These are phyloP conservation scores for Salix koriyanagi DNA, from an alignment of 345 rosid genomes.

Conservation along the genomic window DNA sequence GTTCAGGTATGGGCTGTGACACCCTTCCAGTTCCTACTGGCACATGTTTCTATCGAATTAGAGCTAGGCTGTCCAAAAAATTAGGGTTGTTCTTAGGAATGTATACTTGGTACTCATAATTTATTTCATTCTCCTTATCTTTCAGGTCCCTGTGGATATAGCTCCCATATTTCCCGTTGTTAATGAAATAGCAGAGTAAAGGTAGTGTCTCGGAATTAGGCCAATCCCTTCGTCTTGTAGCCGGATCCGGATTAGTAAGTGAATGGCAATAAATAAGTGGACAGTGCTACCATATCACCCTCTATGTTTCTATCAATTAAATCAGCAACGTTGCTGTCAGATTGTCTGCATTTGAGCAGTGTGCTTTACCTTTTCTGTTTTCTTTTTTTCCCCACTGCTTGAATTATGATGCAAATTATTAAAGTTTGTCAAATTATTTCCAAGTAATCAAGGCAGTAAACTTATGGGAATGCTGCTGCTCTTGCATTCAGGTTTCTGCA, in stretches of 20 bases:
- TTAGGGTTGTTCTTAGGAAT: too few species aligned
- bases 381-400: background rate
- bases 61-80: background rate
- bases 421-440: too few species aligned
- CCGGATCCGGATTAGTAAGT: background rate
- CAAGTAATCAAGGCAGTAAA: too few species aligned
- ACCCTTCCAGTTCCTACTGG: background rate
- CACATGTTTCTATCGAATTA: background rate
- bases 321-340: background rate
- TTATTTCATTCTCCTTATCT: background rate
- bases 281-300: too few species aligned
- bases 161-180: slow-evolving; percentile 62
- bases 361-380: background rate
- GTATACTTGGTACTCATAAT: too few species aligned
- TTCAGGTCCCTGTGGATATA: slow-evolving; percentile 82
- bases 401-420: background rate
- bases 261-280: background rate
- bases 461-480: background rate
- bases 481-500: background rate
- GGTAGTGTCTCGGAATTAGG: background rate
- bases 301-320: background rate
- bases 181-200: slow-evolving; percentile 29
- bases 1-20: slow-evolving; percentile 43
- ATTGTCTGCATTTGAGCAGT: background rate
- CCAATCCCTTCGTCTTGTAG: background rate